Percentiles rank a stretch among this genome's conserved stretches.
These are phyloP conservation scores for Eucalyptus sideroxylon DNA, from an alignment of 345 rosid genomes.

Conservation along the genomic window DNA sequence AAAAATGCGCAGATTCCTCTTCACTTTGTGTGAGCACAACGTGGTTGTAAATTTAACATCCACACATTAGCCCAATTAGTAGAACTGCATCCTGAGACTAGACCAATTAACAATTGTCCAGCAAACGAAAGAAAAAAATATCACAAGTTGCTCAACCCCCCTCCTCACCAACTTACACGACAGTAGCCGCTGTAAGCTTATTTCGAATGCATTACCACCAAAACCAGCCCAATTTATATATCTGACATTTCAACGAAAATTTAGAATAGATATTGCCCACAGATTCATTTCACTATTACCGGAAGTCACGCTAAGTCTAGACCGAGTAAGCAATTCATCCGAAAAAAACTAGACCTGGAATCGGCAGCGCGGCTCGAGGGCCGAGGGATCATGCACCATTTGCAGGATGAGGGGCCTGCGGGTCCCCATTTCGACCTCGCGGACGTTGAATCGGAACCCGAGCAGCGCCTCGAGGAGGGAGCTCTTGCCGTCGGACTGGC, in stretches of 20 bases:
- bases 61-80: neutral
- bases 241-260: neutral
- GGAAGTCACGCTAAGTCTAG: neutral
- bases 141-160: neutral
- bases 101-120: neutral
- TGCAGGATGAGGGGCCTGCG: constrained; percentile 90
- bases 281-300: neutral
- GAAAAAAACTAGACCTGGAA: constrained; percentile 36
- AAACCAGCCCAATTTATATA: neutral
- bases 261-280: neutral
- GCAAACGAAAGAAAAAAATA: neutral
- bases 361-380: constrained; percentile 79
- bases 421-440: constrained; percentile 98
- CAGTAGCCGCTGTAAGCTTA: neutral
- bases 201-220: neutral
- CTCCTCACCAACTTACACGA: neutral
- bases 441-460: constrained; percentile 89
- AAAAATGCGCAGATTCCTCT: neutral
- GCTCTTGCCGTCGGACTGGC: constrained; percentile 95
- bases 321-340: neutral
- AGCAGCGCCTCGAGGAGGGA: constrained; percentile 92
- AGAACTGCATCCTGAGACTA: neutral
- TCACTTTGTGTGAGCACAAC: neutral
- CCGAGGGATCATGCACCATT: constrained; percentile 88
- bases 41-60: neutral